phyloP scores from a whole-genome alignment of 2,329 filamentous ascomycete species.

The Metarhizium guizhouense region DNA sequence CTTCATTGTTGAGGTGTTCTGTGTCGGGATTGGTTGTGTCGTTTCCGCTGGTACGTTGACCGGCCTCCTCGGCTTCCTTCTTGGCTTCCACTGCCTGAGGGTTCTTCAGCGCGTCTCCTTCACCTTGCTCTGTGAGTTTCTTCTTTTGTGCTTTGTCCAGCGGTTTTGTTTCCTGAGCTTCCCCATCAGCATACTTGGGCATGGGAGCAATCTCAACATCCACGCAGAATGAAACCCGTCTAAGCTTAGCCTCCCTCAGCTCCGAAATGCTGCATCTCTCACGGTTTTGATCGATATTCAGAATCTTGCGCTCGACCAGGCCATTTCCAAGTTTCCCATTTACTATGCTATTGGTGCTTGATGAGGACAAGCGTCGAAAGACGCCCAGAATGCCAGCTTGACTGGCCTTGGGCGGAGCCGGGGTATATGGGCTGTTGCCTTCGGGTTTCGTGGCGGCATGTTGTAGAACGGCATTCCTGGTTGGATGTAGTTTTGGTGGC shows the following conservation, averaged over 20 bases:
- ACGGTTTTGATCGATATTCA: constrained; percentile 77
- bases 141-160: constrained; percentile 48
- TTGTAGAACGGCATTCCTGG: constrained; percentile 51
- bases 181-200: constrained; percentile 63
- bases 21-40: not conserved
- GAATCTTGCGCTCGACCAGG: constrained; percentile 66
- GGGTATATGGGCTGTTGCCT: constrained; percentile 60
- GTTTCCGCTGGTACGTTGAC: not conserved
- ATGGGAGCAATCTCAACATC: constrained; percentile 94
- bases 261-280: constrained; percentile 73
- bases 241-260: constrained; percentile 69
- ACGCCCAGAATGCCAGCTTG: constrained; percentile 72
- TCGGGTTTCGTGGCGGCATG: constrained; percentile 43
- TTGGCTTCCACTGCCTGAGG: constrained; percentile 48
- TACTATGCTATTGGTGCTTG: constrained; percentile 30
- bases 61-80: constrained; percentile 25
- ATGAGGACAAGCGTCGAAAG: constrained; percentile 72
- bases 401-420: constrained; percentile 60
- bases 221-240: constrained; percentile 88
- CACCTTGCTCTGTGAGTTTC: constrained; percentile 58
- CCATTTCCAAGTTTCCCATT: constrained; percentile 41
- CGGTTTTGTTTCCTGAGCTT: constrained; percentile 29
- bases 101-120: constrained; percentile 65
- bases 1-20: constrained; percentile 9
- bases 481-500: constrained; percentile 38